Percentiles rank a stretch among this genome's conserved stretches.
phyloP scores from a whole-genome alignment of 345 rosid species.

The Corchorus capsularis region DNA sequence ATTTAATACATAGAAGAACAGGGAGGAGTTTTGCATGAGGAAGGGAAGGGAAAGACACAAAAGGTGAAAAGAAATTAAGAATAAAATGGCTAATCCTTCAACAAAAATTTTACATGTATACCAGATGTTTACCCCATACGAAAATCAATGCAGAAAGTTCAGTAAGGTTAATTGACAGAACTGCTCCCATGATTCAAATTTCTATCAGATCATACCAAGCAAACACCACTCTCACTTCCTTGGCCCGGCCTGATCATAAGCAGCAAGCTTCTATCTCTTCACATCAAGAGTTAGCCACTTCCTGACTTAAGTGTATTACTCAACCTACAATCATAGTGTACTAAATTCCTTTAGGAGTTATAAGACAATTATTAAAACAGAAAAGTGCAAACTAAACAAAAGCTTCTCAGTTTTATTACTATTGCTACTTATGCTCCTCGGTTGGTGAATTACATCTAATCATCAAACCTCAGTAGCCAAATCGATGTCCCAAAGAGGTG shows the following conservation, averaged over 20 bases:
- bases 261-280: slow-evolving; percentile 23
- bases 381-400: background rate
- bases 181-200: background rate
- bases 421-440: background rate
- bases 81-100: background rate
- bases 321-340: slow-evolving; percentile 41
- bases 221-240: background rate
- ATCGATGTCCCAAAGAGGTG: too few relatives aligned
- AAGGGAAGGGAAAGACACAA: background rate
- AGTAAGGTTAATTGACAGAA: slow-evolving; percentile 13
- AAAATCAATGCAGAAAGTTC: background rate
- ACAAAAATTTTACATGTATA: slow-evolving; percentile 18
- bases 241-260: background rate
- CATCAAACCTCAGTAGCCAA: background rate
- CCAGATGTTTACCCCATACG: background rate
- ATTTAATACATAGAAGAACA: too few relatives aligned
- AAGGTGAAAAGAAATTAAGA: background rate
- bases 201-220: slow-evolving; percentile 17
- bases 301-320: slow-evolving; percentile 58
- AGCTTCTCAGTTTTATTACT: too few relatives aligned
- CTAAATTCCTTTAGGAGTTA: background rate
- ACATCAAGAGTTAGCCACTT: slow-evolving; percentile 29
- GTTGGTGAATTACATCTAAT: background rate
- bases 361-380: background rate
- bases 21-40: background rate